Evolutionary conservation across 2,329 filamentous ascomycete species (phyloP), one percentile per base, ranked within the genome.

Genomic region (Talaromyces sp.): DNA sequence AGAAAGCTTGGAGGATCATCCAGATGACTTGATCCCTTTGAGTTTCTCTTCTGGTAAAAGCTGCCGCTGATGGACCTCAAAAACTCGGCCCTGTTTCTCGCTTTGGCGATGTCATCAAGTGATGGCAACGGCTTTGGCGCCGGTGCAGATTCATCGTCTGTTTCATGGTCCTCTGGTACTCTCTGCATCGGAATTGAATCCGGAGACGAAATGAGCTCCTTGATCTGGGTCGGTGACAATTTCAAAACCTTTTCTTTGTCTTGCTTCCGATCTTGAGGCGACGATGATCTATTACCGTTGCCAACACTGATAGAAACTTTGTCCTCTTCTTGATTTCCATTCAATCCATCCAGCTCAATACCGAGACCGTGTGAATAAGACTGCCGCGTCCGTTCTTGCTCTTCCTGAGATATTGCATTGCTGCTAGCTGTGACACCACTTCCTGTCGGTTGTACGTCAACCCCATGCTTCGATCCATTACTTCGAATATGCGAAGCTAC

Each of bases 211-310:
- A 82, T 82, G 50, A 85, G 76, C 45, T 84, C 81, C 27, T 82
- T 77, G 4, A 85, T 80, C 70, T 84, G 78, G 33, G 77, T 78
- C 3, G 80, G 79, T 5, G 83, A 85, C 37, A 85, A 74, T 69
- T 83, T 85, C 61, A 83, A 72, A 3, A 80, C 70, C 66, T 76
- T 63, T 35, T 63, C 79, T n/a, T 81, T 70, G 19, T 65, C 67
- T 49, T 62, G 43, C n/a, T 58, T 66, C n/a, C 35, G 50, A n/a
- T 59, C 25, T 2, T n/a, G 50, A 31, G 63, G 63, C 3, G 64
- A 62, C 4, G 59, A 54, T n/a, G 60, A 6, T 54, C 22, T 54
- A n/a, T 43, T 41, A 10, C 3, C 33, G 27, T 58, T 43, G 25
- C 25, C 22, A 22, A 9, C 11, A 50, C 50, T 25, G 22, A 19